Base-by-base conservation (phyloP, 331 rosid genomes). In the Quercus tomentella region DNA sequence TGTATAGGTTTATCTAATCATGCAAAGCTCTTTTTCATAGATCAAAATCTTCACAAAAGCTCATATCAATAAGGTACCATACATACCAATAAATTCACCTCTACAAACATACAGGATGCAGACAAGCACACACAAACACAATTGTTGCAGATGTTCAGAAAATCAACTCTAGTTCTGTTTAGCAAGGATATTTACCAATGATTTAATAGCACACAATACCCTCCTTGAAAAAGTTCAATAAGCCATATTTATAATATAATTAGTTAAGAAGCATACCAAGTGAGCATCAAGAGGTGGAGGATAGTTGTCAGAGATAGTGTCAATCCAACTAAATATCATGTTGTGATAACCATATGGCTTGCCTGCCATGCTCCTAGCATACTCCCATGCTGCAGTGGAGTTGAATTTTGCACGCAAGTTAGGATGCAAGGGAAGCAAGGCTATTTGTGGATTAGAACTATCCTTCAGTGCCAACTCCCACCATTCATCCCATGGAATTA, bases 281-380 rank as follows among this genome's bases (percentile, higher is more conserved):
- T 95, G 97, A 91, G 99, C 97, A 93, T 95, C 99, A 91, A 95
- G 99, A 89, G 99, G 99, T 66, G 99, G 99, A 76, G 99, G 99
- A 86, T 89, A 95, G 91, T 95, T 95, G 77, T 95, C 99, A 4
- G 96, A 80, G 82, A 93, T 85, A 9, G 99, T 95, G 87, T 92
- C 99, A 79, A 93, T 95, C 98, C 98, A 94, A 88, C 98, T 94
- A 81, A 95, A 95, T 79, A 95, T 95, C 99, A 95, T 95, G 83
- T 95, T 95, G 78, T 95, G 97, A 84, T 93, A 95, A 80, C 99
- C 99, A 84, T 95, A 95, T 79, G 99, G 99, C 90, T 93, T 95
- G 79, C 99, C 97, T 18, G 94, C 87, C 99, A 95, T 95, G 90
- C 86, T 91, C 84, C 89, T 83, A 25, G 94, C 99, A 82, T 86